Evolutionary conservation across 441 rosid species (phyloP).

Genomic region (Codiaeum variegatum): DNA sequence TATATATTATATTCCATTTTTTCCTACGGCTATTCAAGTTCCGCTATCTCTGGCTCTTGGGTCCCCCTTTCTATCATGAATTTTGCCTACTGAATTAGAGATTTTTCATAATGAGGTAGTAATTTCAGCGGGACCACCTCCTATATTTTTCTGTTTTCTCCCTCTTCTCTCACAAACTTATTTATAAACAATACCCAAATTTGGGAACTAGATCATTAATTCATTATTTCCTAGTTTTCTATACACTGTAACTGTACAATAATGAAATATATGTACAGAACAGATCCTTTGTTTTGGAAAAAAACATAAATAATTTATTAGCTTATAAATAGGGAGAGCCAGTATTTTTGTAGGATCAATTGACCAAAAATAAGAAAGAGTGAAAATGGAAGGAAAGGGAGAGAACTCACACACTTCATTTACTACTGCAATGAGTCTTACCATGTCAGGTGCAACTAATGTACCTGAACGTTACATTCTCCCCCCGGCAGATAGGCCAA

Average conservation of each 20-base stretch:
- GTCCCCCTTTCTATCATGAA: conserved; percentile 8
- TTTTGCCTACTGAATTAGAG: neutral
- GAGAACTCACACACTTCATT: conserved; percentile 20
- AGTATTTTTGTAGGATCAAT: neutral
- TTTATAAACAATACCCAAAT: neutral
- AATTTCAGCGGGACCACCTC: conserved; percentile 7
- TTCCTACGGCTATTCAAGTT: neutral
- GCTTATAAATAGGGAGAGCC: conserved; percentile 17
- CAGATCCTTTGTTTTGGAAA: neutral
- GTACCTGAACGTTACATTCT: conserved; percentile 36
- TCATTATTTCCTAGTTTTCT: neutral
- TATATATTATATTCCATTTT: neutral
- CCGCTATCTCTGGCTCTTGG: conserved; percentile 12
- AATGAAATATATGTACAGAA: neutral
- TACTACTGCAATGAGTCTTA: conserved; percentile 32
- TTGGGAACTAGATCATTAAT: neutral
- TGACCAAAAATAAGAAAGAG: neutral
- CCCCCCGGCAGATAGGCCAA: conserved; percentile 33
- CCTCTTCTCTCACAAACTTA: neutral
- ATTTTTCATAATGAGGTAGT: neutral
- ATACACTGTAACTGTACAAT: conserved; percentile 22
- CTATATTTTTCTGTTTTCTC: neutral
- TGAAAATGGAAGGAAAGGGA: conserved; percentile 23
- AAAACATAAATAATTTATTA: neutral
- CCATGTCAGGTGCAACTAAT: conserved; percentile 20